Conservation (phyloP, 495 filamentous ascomycete species). For the Xylaria cubensis region DNA sequence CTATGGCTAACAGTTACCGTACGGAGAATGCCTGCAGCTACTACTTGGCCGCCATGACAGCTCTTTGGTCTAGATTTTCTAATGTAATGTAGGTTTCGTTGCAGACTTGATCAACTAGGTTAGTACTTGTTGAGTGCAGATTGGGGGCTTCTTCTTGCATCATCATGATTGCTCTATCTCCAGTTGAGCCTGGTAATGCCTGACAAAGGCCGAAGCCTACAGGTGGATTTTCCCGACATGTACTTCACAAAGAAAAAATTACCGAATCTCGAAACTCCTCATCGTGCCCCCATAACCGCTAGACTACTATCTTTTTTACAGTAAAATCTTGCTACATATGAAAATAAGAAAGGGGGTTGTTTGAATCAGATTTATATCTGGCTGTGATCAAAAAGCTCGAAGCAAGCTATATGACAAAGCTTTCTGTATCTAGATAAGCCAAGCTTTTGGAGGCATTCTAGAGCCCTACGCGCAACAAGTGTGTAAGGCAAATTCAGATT, state of each 20-base stretch:
- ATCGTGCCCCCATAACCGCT: background rate
- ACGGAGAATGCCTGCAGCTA: background rate
- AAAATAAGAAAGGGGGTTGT: background rate
- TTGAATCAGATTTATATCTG: background rate
- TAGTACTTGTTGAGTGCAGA: background rate
- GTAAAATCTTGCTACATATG: background rate
- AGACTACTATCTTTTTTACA: background rate
- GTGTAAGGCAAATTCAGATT: background rate
- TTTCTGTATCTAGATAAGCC: background rate
- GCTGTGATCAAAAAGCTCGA: background rate
- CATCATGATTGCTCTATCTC: background rate
- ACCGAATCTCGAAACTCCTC: background rate
- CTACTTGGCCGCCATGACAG: background rate
- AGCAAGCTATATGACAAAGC: background rate
- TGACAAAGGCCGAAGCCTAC: background rate
- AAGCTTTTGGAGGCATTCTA: background rate
- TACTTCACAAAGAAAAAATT: no score
- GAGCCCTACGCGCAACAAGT: background rate
- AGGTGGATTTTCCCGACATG: background rate
- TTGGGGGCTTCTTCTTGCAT: conserved; percentile 5
- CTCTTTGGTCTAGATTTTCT: conserved; percentile 1
- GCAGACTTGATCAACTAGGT: background rate
- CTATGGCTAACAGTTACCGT: conserved; percentile 1
- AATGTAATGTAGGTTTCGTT: background rate
- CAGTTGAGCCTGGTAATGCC: background rate